A percentile compares a stretch with the other conserved stretches of the same genome.
These are phyloP conservation scores for Saccharomyces uvarum DNA, from an alignment of 1,139 yeast genomes.

Conservation along the genomic window DNA sequence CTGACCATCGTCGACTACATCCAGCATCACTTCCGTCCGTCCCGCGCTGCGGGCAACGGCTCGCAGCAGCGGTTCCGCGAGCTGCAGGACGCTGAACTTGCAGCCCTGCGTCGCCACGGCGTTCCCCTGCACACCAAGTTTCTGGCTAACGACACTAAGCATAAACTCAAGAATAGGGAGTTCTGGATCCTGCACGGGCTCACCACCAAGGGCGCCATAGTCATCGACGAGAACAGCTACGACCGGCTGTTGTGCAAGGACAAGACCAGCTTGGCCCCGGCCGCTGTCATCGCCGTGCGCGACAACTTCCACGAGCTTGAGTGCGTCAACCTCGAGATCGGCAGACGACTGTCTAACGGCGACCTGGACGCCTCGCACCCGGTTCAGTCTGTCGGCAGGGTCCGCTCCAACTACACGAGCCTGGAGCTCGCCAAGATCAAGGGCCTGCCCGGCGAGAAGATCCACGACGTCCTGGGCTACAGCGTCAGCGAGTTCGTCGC, in stretches of 20 bases:
- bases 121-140: slow-evolving; percentile 87
- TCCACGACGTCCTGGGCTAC: slow-evolving; percentile 65
- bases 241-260: slow-evolving; percentile 53
- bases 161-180: slow-evolving; percentile 64
- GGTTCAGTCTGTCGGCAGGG: slow-evolving; percentile 63
- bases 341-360: slow-evolving; percentile 36
- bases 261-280: slow-evolving; percentile 86
- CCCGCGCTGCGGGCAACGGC: neutral
- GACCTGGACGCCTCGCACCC: slow-evolving; percentile 36
- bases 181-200: slow-evolving; percentile 91
- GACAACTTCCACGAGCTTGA: slow-evolving; percentile 83
- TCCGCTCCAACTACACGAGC: slow-evolving; percentile 79
- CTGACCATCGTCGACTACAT: slow-evolving; percentile 68
- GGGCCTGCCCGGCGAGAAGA: slow-evolving; percentile 68
- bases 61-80: slow-evolving; percentile 37
- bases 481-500: slow-evolving; percentile 89
- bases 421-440: slow-evolving; percentile 66
- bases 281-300: slow-evolving; percentile 65
- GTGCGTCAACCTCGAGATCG: slow-evolving; percentile 64
- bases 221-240: slow-evolving; percentile 78
- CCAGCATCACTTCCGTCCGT: neutral
- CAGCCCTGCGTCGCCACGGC: slow-evolving; percentile 25
- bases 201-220: slow-evolving; percentile 64
- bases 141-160: slow-evolving; percentile 52
- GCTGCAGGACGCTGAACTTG: slow-evolving; percentile 31